phyloP scores from a whole-genome alignment of 2,329 filamentous ascomycete species.

The Neofusicoccum ribis region DNA sequence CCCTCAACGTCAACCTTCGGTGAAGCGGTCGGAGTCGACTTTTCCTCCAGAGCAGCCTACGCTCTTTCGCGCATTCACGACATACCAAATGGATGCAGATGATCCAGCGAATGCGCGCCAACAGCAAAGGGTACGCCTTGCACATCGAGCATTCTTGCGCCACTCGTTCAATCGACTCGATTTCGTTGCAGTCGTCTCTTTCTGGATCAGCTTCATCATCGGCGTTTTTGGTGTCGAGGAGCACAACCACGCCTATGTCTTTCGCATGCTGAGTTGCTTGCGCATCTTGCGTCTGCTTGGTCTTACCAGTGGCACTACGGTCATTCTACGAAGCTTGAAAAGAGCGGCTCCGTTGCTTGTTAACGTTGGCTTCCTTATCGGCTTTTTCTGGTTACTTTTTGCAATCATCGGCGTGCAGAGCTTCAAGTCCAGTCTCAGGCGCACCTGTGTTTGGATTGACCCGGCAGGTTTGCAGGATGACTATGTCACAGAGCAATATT shows the following conservation, averaged over 20 bases:
- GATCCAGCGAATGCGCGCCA: constrained; percentile 66
- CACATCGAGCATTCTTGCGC: constrained; percentile 85
- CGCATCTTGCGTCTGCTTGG: constrained; percentile 89
- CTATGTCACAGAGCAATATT: constrained; percentile 70
- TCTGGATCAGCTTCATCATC: constrained; percentile 86
- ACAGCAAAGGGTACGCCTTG: constrained; percentile 80
- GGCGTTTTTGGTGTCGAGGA: constrained; percentile 69
- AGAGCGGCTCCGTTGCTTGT: constrained; percentile 89
- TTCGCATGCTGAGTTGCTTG: constrained; percentile 94
- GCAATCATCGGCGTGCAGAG: constrained; percentile 96
- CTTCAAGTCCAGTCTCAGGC: constrained; percentile 62
- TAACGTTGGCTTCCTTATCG: constrained; percentile 89
- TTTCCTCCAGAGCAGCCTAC: constrained; percentile 56
- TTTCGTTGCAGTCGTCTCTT: constrained; percentile 90
- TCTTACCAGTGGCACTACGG: constrained; percentile 88
- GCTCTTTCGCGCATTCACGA: constrained; percentile 75
- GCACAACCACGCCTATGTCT: constrained; percentile 75
- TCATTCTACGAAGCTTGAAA: constrained; percentile 92
- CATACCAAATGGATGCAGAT: constrained; percentile 60
- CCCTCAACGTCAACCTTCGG: constrained; percentile 71
- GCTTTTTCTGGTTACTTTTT: constrained; percentile 97
- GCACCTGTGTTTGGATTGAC: constrained; percentile 54
- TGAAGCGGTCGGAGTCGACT: constrained; percentile 50
- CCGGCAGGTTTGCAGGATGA: constrained; percentile 52
- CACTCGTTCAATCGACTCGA: constrained; percentile 96